Evolutionary conservation across 176 grass and related monocot genomes (phyloP), one percentile per base, ranked within the genome.

Genomic region (Leersia perrieri): DNA sequence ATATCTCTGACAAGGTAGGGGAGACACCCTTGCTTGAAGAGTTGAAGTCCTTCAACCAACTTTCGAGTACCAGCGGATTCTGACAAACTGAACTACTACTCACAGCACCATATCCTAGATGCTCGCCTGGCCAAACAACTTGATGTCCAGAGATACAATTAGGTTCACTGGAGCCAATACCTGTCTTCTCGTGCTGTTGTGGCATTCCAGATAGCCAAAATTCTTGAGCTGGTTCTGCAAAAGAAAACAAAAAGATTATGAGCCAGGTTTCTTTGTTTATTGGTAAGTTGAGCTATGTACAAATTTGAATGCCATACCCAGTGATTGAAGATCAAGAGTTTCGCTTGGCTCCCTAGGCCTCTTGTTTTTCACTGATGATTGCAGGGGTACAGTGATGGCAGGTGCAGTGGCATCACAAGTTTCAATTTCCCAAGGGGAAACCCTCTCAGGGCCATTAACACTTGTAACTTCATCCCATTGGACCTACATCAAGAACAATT

Each of bases 401-500:
- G 90, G 86, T 69, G 66, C 58, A 20, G 88, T 70, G 18, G 61
- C 74, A 84, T 89, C 84, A 51, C 91, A 88, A 31, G 84, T 82
- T 61, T 95, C 92, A 62, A 99, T 91, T 82, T 95, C 94, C 96
- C 96, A 99, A 66, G 90, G 89, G 32, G 90, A 99, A 79, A 99
- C 90, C 78, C 85, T 99, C 53, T 88, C 96, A 38, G 92, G 92
- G 55, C 90, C 86, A 29, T 31, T 85, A 44, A 91, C 81, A 41
- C 86, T 91, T 80, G 96, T 79, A 20, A 49, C 58, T 55, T 99
- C 96, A 64, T 99, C 96, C 96, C 96, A 99, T 83, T 88, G 83
- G 72, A 95, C 96, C 96, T 99, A 66, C 58, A 61, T 3, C 49
- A 22, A 61, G 16, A 32, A 86, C 33, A 77, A 72, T 29, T 29